These are phyloP conservation scores for Tulasnella sp. DNA, from an alignment of 768 basidiomycete species.

Conservation along the genomic window DNA sequence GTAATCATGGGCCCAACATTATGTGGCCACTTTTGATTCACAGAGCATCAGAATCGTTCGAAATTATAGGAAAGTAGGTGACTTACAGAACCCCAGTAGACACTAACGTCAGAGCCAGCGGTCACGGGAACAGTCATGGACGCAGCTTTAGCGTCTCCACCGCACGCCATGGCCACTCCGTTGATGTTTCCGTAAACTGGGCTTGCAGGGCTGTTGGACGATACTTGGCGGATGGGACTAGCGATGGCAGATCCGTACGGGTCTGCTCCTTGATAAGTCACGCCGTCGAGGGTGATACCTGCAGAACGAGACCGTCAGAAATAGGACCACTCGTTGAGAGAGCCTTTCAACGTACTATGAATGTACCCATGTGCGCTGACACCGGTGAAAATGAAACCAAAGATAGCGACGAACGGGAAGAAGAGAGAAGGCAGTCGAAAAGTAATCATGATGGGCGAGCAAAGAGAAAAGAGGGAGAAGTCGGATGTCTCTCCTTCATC, in stretches of 20 bases:
- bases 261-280: constrained; percentile 28
- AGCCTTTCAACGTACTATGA: neutral
- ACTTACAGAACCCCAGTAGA: neutral
- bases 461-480: neutral
- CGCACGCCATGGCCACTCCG: constrained; percentile 50
- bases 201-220: constrained; percentile 34
- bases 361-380: neutral
- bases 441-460: neutral
- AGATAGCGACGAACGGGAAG: neutral
- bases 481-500: neutral
- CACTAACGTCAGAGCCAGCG: constrained; percentile 31
- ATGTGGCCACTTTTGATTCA: constrained; percentile 10
- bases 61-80: neutral
- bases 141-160: constrained; percentile 36
- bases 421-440: neutral
- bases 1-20: constrained; percentile 53
- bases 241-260: neutral
- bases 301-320: neutral
- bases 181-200: constrained; percentile 30
- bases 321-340: neutral
- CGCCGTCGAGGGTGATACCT: constrained; percentile 34
- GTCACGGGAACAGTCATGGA: constrained; percentile 42
- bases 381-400: neutral
- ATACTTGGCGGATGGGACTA: constrained; percentile 33
- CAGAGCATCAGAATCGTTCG: neutral